Evolutionary conservation across 176 grass and related monocot genomes (phyloP), one percentile per base, ranked within the genome.

Genomic region (Coix lacrymajobi): DNA sequence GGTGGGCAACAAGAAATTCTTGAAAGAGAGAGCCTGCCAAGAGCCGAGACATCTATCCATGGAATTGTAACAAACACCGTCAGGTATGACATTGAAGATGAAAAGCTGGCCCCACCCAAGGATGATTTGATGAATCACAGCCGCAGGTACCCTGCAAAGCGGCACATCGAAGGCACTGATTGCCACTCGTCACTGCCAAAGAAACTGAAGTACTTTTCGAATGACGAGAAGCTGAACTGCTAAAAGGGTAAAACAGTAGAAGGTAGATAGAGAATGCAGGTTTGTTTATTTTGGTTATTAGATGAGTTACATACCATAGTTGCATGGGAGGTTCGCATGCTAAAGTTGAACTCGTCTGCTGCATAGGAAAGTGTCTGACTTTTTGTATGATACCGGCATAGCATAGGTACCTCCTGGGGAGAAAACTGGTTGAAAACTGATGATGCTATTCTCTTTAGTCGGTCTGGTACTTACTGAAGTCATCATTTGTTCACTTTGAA

Each of bases 21-120:
- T 57, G 84, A 91, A 78, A 91, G 81, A 51, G 85, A 89, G 85
- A 75, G 49, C 37, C 66, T 89, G 29, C 86, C 86, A 33, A 80
- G 82, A 84, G 90, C 84, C 1, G 92, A 95, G 81, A 87, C 86
- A 2, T 66, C 57, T 69, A 52, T 75, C 8, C 75, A 91, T 72
- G 95, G 88, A 22, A 65, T 98, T 62, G 95, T 92, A 49, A 98
- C 92, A 62, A 89, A 88, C 39, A 31, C 93, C n/a, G 22, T 84
- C 57, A 86, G 76, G 61, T 95, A 93, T 77, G 65, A 69, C 30
- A 69, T 49, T 26, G 81, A 87, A 73, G 86, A 89, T 66, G 30
- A 65, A 40, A 84, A 58, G 19, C 24, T 44, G 36, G 13, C 19
- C 9, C 19, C 34, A 54, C 20, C 43, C 29, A 78, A 46, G 48